Percentiles rank a stretch among this genome's conserved stretches.
Evolutionary conservation across 306 rosid genomes (phyloP).

Genomic region (Trichosanthes cucumerina): DNA sequence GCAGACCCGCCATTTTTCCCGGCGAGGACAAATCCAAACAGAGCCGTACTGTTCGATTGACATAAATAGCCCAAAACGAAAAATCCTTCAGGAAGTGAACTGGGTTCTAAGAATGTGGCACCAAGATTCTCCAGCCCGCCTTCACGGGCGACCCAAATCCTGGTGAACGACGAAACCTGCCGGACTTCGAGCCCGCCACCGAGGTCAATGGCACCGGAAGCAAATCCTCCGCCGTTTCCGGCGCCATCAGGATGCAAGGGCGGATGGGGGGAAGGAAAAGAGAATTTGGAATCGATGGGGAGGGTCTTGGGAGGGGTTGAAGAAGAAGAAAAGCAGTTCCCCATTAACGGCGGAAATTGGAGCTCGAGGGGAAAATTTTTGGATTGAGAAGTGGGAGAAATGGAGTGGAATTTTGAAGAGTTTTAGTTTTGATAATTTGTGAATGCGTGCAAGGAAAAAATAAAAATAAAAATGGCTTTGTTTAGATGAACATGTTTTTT

Average conservation of each 20-base stretch:
- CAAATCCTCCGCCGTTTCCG: constrained; percentile 48
- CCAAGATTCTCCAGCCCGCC: constrained; percentile 59
- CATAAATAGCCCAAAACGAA: constrained; percentile 44
- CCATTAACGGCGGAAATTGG: background rate
- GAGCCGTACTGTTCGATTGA: constrained; percentile 60
- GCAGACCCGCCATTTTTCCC: constrained; percentile 28
- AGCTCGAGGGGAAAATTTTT: background rate
- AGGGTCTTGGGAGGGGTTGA: constrained; percentile 18
- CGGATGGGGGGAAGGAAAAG: constrained; percentile 41
- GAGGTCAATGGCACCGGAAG: constrained; percentile 43
- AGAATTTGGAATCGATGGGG: constrained; percentile 40
- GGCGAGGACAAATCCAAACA: constrained; percentile 56
- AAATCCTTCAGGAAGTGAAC: constrained; percentile 53
- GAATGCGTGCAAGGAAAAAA: background rate
- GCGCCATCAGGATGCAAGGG: constrained; percentile 37
- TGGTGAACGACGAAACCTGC: constrained; percentile 42
- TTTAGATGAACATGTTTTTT: background rate
- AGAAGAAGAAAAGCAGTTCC: constrained; percentile 12
- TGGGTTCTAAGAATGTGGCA: constrained; percentile 57
- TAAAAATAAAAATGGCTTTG: background rate
- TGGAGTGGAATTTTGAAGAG: background rate
- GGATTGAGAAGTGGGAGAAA: background rate
- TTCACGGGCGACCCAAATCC: constrained; percentile 40
- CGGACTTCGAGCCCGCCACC: constrained; percentile 59
- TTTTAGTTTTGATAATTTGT: background rate